A percentile compares a stretch with the other conserved stretches of the same genome.
Evolutionary conservation across 176 grass and related monocot genomes (phyloP).

Genomic region (Tillandsia fasciculata): DNA sequence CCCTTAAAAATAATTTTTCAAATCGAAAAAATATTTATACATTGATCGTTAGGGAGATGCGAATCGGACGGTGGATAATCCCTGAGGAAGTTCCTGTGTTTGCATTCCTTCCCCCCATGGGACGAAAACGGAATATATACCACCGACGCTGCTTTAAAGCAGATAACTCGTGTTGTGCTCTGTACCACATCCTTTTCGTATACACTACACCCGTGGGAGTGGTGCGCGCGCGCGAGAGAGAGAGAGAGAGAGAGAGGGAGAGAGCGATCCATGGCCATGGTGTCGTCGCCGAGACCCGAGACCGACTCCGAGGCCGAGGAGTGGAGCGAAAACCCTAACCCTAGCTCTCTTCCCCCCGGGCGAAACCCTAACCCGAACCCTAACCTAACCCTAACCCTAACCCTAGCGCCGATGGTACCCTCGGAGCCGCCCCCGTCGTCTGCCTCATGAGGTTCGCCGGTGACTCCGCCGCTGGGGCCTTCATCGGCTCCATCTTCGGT

Average conservation of each 20-base stretch:
- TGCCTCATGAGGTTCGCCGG: conserved; percentile 66
- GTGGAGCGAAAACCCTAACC: background rate
- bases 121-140: too few species aligned
- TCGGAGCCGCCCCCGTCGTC: conserved; percentile 27
- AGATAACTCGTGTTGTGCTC: too few species aligned
- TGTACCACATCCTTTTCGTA: too few species aligned
- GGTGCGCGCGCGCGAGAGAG: background rate
- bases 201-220: too few species aligned
- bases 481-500: conserved; percentile 76
- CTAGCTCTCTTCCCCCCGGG: conserved; percentile 7
- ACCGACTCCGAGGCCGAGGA: conserved; percentile 36
- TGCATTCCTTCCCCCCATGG: too few species aligned
- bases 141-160: too few species aligned
- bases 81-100: too few species aligned
- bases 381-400: conserved; percentile 25
- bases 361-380: background rate
- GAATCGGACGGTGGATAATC: too few species aligned
- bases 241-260: background rate
- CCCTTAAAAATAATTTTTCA: too few species aligned
- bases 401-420: background rate
- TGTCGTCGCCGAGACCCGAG: conserved; percentile 40
- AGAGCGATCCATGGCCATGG: conserved; percentile 13
- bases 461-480: conserved; percentile 60
- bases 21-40: too few species aligned
- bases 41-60: too few species aligned